A percentile compares a stretch with the other conserved stretches of the same genome.
Conservation (phyloP, 2,329 filamentous ascomycete species). For the Bipolaris sorokiniana region DNA sequence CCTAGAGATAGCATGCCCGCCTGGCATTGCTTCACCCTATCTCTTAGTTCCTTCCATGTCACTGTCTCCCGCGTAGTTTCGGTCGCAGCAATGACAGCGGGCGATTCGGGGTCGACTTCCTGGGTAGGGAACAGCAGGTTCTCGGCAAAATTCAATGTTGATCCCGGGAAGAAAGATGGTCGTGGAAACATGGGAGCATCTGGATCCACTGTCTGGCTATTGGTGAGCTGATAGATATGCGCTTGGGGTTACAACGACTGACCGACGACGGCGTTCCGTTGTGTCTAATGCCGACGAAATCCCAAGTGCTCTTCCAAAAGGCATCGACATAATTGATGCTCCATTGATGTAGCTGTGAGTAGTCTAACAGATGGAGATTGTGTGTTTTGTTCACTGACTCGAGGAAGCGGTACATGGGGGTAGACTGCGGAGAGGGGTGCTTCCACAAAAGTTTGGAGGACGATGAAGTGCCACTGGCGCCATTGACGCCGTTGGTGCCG, state of each 20-base stretch:
- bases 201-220: constrained; percentile 68
- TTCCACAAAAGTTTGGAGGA: constrained; percentile 64
- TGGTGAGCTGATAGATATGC: constrained; percentile 17
- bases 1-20: constrained; percentile 71
- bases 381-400: constrained; percentile 72
- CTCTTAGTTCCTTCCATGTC: constrained; percentile 81
- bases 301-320: constrained; percentile 89
- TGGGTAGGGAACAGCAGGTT: constrained; percentile 83
- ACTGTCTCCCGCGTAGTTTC: constrained; percentile 71
- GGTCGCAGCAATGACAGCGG: constrained; percentile 80
- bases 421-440: constrained; percentile 69
- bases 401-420: constrained; percentile 75
- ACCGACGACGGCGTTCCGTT: constrained; percentile 68
- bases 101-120: constrained; percentile 62
- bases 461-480: constrained; percentile 32
- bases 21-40: constrained; percentile 76
- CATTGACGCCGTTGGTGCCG: constrained; percentile 20
- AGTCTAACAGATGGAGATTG: constrained; percentile 66
- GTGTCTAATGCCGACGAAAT: constrained; percentile 76
- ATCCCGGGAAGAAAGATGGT: constrained; percentile 81
- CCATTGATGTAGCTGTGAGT: constrained; percentile 82
- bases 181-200: constrained; percentile 80
- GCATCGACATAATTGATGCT: constrained; percentile 74
- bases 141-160: constrained; percentile 89
- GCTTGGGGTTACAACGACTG: constrained; percentile 23